phyloP scores from a whole-genome alignment of 164 flowering plant genomes.

The Tetracentron sinense region DNA sequence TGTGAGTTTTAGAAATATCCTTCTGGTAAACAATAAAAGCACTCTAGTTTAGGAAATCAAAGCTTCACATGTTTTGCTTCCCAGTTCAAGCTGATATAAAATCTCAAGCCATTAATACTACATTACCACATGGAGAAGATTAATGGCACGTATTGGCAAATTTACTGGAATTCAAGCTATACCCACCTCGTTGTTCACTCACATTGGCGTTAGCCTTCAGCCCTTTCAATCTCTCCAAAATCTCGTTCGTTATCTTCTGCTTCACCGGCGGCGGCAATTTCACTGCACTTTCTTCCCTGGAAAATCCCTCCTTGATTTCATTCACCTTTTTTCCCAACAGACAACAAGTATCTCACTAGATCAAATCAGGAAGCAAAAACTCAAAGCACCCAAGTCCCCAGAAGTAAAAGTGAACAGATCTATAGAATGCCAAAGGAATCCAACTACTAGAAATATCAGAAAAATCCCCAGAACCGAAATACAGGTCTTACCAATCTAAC shows the following conservation, averaged over 20 bases:
- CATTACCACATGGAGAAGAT: not conserved
- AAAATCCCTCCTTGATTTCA: conserved; percentile 36
- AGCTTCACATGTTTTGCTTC: no score
- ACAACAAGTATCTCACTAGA: conserved; percentile 8
- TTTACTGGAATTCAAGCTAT: conserved; percentile 2
- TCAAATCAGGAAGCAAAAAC: not conserved
- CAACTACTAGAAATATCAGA: not conserved
- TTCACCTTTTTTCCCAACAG: conserved; percentile 43
- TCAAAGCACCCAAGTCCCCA: not conserved
- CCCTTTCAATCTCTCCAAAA: conserved; percentile 50
- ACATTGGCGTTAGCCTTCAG: conserved; percentile 37
- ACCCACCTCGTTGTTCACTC: conserved; percentile 63
- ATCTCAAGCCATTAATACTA: not conserved
- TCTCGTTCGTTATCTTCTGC: conserved; percentile 60
- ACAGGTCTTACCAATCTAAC: conserved; percentile 51
- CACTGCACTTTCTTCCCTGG: conserved; percentile 22
- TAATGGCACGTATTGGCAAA: not conserved
- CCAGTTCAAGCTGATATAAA: conserved; percentile 6
- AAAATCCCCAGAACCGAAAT: not conserved
- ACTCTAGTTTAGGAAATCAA: no score
- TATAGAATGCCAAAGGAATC: not conserved
- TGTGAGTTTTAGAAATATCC: no score
- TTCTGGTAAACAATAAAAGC: no score
- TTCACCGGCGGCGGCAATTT: conserved; percentile 50
- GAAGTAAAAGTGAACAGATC: not conserved